phyloP scores from a whole-genome alignment of 2,329 filamentous ascomycete genomes.

The Microcera coccophila region DNA sequence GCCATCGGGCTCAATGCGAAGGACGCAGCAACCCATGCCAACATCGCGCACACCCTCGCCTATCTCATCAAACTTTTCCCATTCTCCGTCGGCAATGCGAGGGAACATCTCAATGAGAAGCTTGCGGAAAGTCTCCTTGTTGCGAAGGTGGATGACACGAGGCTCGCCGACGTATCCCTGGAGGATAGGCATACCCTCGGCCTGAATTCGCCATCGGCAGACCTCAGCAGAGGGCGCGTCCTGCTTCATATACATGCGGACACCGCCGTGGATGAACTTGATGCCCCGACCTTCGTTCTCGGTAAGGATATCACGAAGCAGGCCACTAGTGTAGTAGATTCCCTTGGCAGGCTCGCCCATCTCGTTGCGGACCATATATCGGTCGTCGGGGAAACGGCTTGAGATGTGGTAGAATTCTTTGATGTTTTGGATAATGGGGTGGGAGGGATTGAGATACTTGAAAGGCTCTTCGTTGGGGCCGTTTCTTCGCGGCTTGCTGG shows the following conservation, averaged over 20 bases:
- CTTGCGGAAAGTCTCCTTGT: slow-evolving; percentile 74
- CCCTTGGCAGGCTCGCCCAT: slow-evolving; percentile 84
- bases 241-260: slow-evolving; percentile 99
- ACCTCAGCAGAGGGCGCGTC: slow-evolving; percentile 82
- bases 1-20: slow-evolving; percentile 74
- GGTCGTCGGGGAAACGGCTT: slow-evolving; percentile 76
- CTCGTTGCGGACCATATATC: slow-evolving; percentile 95
- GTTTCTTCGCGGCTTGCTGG: slow-evolving; percentile 40
- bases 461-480: slow-evolving; percentile 81
- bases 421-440: slow-evolving; percentile 73
- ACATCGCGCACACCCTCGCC: slow-evolving; percentile 76
- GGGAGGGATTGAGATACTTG: slow-evolving; percentile 75
- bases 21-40: slow-evolving; percentile 85
- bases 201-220: slow-evolving; percentile 93
- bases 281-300: slow-evolving; percentile 87
- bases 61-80: slow-evolving; percentile 78
- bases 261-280: slow-evolving; percentile 93
- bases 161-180: slow-evolving; percentile 83
- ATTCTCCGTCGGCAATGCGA: slow-evolving; percentile 71
- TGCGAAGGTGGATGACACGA: slow-evolving; percentile 69
- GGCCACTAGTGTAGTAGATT: slow-evolving; percentile 88
- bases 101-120: slow-evolving; percentile 97
- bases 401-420: slow-evolving; percentile 83
- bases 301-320: slow-evolving; percentile 79
- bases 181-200: slow-evolving; percentile 85